Conservation (phyloP, 2,329 filamentous ascomycete species). For the Pyrenophora seminiperda region DNA sequence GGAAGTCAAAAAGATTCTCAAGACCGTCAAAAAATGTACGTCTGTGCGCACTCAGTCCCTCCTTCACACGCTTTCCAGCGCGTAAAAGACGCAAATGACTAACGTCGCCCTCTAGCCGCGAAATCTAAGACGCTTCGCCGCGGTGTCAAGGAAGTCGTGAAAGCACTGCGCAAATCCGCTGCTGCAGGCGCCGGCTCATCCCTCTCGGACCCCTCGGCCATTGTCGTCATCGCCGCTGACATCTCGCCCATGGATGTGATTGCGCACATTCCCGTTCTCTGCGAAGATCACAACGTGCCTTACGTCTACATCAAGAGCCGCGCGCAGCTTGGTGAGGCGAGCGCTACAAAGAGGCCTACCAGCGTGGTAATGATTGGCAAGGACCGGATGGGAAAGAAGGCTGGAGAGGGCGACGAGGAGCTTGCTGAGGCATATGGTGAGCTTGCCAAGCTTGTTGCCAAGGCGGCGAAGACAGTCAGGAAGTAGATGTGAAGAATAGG, state of each 20-base stretch:
- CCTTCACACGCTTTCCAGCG: slow-evolving; percentile 7
- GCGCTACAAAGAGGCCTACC: slow-evolving; percentile 93
- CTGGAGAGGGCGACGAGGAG: slow-evolving; percentile 53
- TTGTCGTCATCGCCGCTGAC: slow-evolving; percentile 93
- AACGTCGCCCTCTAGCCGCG: slow-evolving; percentile 66
- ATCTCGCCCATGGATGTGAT: slow-evolving; percentile 99
- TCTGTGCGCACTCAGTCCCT: slow-evolving; percentile 7
- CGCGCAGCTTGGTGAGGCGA: slow-evolving; percentile 90
- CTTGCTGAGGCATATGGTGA: slow-evolving; percentile 61
- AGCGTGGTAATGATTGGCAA: slow-evolving; percentile 86
- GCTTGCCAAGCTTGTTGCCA: slow-evolving; percentile 63
- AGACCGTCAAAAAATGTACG: slow-evolving; percentile 66
- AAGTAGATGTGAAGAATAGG: slow-evolving; percentile 44
- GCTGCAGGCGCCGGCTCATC: slow-evolving; percentile 67
- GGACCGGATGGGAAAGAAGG: slow-evolving; percentile 56
- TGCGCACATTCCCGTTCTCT: slow-evolving; percentile 94
- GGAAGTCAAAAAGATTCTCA: slow-evolving; percentile 68
- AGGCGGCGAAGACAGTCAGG: slow-evolving; percentile 63
- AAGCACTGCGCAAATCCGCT: slow-evolving; percentile 90
- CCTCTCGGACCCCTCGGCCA: slow-evolving; percentile 63
- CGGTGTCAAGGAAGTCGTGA: slow-evolving; percentile 98
- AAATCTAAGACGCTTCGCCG: slow-evolving; percentile 96
- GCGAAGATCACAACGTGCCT: slow-evolving; percentile 96
- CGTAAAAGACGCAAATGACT: not conserved
- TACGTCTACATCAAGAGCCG: slow-evolving; percentile 94